Evolutionary conservation across 78 protist genomes (phyloP).

Genomic region (Salpingoeca rosetta): DNA sequence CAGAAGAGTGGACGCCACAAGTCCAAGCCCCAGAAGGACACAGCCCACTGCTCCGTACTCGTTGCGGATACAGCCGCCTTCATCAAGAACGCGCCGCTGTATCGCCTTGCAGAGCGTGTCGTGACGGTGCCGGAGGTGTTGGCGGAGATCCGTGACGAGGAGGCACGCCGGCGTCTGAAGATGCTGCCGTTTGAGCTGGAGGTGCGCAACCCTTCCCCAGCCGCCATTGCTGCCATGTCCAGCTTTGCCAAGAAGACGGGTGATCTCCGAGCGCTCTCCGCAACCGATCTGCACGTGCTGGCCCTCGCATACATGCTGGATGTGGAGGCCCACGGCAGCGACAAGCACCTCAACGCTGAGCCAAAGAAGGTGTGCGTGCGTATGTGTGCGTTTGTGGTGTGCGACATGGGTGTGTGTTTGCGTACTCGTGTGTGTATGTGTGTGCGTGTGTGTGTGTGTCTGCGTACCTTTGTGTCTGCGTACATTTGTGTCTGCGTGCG

Average conservation of each 20-base stretch:
- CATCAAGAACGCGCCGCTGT: not conserved
- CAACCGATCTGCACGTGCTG: constrained; percentile 39
- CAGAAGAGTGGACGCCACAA: too few species aligned
- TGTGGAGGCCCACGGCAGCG: constrained; percentile 27
- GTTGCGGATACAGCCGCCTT: constrained; percentile 7
- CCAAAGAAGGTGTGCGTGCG: too few species aligned
- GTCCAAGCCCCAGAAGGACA: too few species aligned
- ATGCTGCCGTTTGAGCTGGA: not conserved
- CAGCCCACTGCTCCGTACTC: too few species aligned
- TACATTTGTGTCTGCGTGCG: too few species aligned
- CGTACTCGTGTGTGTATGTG: too few species aligned
- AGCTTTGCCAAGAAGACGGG: constrained; percentile 52
- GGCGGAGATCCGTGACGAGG: not conserved
- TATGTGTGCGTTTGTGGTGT: too few species aligned
- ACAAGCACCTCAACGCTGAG: too few species aligned
- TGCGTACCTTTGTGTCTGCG: too few species aligned
- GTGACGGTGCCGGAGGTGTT: constrained; percentile 13
- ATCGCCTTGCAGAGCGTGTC: not conserved
- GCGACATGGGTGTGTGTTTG: too few species aligned
- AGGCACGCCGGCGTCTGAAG: not conserved
- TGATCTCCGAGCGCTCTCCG: constrained; percentile 43
- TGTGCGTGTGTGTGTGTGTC: too few species aligned
- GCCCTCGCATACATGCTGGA: constrained; percentile 53
- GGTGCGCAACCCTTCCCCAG: not conserved
- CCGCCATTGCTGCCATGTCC: constrained; percentile 11